Evolutionary conservation across 352 stramenopile genomes (phyloP).

Genomic region (Phytopythium vexans): DNA sequence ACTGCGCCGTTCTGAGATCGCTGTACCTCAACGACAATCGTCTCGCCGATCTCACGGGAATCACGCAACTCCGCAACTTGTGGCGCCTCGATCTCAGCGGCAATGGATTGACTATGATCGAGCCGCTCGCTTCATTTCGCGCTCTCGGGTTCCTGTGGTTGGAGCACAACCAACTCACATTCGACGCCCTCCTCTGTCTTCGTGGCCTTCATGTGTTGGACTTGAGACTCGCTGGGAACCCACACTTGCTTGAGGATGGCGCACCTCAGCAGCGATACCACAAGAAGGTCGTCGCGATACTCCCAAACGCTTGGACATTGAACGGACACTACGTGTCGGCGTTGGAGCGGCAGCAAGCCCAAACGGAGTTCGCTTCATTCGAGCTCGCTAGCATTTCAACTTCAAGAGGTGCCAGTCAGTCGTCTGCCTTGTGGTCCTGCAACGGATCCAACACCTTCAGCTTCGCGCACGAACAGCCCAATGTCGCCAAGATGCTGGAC

Average conservation of each 20-base stretch:
- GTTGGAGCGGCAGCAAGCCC: conserved; percentile 30
- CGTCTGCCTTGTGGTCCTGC: conserved; percentile 1
- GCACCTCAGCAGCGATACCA: conserved; percentile 25
- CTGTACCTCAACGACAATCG: conserved; percentile 54
- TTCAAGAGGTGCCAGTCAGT: neutral
- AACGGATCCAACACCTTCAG: neutral
- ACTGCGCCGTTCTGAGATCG: conserved; percentile 37
- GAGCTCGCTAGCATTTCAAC: conserved; percentile 6
- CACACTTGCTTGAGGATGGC: conserved; percentile 13
- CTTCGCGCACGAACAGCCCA: conserved; percentile 1
- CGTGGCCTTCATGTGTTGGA: conserved; percentile 59
- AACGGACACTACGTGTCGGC: conserved; percentile 56
- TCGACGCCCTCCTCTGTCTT: conserved; percentile 51
- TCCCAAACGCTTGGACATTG: conserved; percentile 58
- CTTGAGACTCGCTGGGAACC: conserved; percentile 38
- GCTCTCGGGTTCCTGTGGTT: conserved; percentile 54
- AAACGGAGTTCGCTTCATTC: conserved; percentile 39
- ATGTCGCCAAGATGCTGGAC: conserved; percentile 8
- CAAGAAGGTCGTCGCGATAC: conserved; percentile 39
- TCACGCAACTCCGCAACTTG: conserved; percentile 33
- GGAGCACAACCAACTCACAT: conserved; percentile 41
- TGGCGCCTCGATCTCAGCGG: conserved; percentile 54
- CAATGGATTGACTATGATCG: conserved; percentile 40
- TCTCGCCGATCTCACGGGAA: conserved; percentile 35
- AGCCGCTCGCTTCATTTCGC: conserved; percentile 37